phyloP scores from a whole-genome alignment of 225 moss, liverwort and hornwort genomes.

The Straminergon stramineum region DNA sequence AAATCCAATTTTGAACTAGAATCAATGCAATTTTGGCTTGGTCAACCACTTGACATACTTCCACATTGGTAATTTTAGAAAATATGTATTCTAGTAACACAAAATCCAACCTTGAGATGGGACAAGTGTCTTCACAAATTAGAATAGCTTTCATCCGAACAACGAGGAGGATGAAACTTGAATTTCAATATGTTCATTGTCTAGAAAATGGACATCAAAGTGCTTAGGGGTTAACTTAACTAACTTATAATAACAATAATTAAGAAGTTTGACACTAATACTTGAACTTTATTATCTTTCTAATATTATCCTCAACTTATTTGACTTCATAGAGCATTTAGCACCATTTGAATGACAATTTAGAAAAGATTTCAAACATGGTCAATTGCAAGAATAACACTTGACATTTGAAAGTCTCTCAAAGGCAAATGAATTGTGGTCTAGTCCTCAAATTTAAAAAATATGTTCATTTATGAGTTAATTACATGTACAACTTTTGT shows the following conservation, averaged over 20 bases:
- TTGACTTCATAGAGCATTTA: background rate
- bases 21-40: too few relatives aligned
- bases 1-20: too few relatives aligned
- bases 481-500: rapidly evolving
- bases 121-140: too few relatives aligned
- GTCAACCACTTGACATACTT: too few relatives aligned
- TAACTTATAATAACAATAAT: background rate
- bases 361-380: background rate
- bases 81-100: too few relatives aligned
- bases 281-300: background rate
- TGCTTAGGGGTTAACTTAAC: background rate
- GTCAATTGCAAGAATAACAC: background rate
- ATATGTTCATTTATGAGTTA: background rate
- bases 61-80: too few relatives aligned
- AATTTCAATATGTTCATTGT: too few relatives aligned
- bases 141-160: too few relatives aligned
- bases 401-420: background rate
- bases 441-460: background rate
- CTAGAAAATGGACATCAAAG: too few relatives aligned
- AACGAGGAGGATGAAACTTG: too few relatives aligned
- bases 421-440: background rate
- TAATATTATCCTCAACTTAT: background rate
- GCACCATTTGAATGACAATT: background rate
- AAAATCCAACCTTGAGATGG: too few relatives aligned
- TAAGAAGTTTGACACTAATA: background rate